Evolutionary conservation across 1,139 yeast species (phyloP), one percentile per base, ranked within the genome.

Genomic region (Debaryomycetaceae sp.): DNA sequence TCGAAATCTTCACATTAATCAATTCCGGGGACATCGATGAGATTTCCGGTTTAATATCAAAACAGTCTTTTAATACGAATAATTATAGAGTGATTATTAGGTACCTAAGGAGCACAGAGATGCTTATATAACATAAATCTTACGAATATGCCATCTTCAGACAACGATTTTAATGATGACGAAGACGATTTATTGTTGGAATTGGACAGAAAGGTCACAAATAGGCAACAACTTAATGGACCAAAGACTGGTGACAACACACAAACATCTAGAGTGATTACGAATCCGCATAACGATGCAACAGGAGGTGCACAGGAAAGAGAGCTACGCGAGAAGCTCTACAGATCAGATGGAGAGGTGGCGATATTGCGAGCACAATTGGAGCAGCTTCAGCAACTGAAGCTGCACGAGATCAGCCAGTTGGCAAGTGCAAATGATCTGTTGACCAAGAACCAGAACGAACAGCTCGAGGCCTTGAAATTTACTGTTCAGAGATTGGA

Each of bases 301-400:
- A 31, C 13, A 17, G 31, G 17, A 8, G 27, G 6, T 6, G 36
- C 29, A 11, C 22, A 35, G 6, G 42, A 38, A 5, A 27, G 46
- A 29, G 57, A 54, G 36, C 45, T 57, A 11, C 62, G 59, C 44
- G 51, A 59, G 7, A 59, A 56, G 36, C 52, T 81, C 9, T 71
- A 70, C 48, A 68, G 71, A 36, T 83, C 89, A 0, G 83, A 77
- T 51, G 96, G 96, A 3, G 96, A 89, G 56, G 81, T 86, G 29
- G 83, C 95, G 8, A 83, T 88, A 35, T 69, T 89, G 23, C 68
- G 91, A 46, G 81, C 84, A 17, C 87, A 84, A 54, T 63, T 87
- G 40, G 66, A 74, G 17, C 75, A 75, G 42, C 56, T 78, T 8
- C 80, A 78, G 42, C 60, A 62, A 29, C 73, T 65, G 37, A 76